Evolutionary conservation across 768 basidiomycete genomes (phyloP), one percentile per base, ranked within the genome.

Genomic region (Mycena haematopus): DNA sequence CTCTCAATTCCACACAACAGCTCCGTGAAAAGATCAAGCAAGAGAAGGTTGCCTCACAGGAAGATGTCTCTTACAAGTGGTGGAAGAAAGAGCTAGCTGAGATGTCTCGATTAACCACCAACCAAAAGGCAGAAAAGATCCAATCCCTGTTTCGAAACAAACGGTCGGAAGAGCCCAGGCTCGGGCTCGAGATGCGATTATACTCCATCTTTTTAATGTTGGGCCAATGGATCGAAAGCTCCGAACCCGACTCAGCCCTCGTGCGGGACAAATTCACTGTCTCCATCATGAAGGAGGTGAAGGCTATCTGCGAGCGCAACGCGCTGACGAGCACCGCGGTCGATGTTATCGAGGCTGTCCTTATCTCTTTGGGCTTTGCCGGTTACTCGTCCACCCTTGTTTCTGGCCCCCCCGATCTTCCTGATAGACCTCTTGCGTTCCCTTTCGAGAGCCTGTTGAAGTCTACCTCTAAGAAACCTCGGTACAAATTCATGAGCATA

Each of bases 401-500:
- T 15, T 57, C 40, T 29, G n/a, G n/a, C n/a, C n/a, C n/a, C n/a
- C 7, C 58, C 58, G n/a, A 66, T 15, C 55, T 68, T 11, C 49
- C 64, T 22, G 72, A 79, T 58, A 67, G 66, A 40, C 63, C 66
- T 8, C 71, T 85, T 17, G 68, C 72, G 21, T 89, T 91, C 74
- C 76, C 79, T 58, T 86, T 87, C 66, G 70, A 82, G 44, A 85
- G 88, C 61, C 72, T 90, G n/a, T 60, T 84, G 60, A 79, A 79
- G 58, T 78, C 80, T 13, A 83, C 79, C 65, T 77, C 76, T 8
- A 73, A 74, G 36, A 69, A 70, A 9, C 73, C 80, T 0, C 52
- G 78, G 10, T 71, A 86, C 63, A 69, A 76, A 14, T 89, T 83
- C 65, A 87, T 90, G 86, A 68, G 60, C 1, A 82, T 89, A 58